Percentiles rank a stretch among this genome's conserved stretches.
These are phyloP conservation scores for Ceratobasidium sp. DNA, from an alignment of 1,284 basidiomycete genomes.

Conservation along the genomic window DNA sequence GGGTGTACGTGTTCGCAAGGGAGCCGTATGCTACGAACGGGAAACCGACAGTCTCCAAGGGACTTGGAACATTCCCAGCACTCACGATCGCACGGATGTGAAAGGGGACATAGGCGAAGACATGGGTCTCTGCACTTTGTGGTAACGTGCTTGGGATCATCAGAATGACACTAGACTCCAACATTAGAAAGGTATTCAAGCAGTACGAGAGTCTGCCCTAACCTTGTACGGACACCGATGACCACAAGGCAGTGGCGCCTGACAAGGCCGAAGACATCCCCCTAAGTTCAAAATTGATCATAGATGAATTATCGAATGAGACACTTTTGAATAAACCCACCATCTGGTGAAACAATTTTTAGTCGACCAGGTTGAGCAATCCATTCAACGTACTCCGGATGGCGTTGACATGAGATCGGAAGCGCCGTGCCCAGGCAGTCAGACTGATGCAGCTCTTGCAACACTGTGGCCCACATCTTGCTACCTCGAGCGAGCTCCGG, in stretches of 20 bases:
- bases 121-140: constrained; percentile 63
- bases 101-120: constrained; percentile 58
- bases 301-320: background rate
- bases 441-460: constrained; percentile 60
- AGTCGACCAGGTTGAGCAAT: constrained; percentile 63
- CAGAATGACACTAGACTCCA: constrained; percentile 65
- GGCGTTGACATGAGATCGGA: constrained; percentile 65
- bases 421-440: constrained; percentile 60
- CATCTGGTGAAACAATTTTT: constrained; percentile 62
- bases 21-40: constrained; percentile 57
- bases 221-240: constrained; percentile 72
- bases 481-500: constrained; percentile 57
- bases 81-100: constrained; percentile 64
- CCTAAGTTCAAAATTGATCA: constrained; percentile 50
- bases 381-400: constrained; percentile 55
- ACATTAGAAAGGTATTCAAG: background rate
- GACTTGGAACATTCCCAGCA: constrained; percentile 54
- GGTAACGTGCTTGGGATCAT: constrained; percentile 61
- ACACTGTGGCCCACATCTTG: constrained; percentile 65
- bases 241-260: constrained; percentile 66
- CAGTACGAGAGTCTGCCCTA: background rate
- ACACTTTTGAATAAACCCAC: constrained; percentile 46
- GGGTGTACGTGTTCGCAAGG: constrained; percentile 67
- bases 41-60: constrained; percentile 66
- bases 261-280: constrained; percentile 67